Conservation (phyloP, 148 eudicot genomes). For the Arctostaphylos glauca region DNA sequence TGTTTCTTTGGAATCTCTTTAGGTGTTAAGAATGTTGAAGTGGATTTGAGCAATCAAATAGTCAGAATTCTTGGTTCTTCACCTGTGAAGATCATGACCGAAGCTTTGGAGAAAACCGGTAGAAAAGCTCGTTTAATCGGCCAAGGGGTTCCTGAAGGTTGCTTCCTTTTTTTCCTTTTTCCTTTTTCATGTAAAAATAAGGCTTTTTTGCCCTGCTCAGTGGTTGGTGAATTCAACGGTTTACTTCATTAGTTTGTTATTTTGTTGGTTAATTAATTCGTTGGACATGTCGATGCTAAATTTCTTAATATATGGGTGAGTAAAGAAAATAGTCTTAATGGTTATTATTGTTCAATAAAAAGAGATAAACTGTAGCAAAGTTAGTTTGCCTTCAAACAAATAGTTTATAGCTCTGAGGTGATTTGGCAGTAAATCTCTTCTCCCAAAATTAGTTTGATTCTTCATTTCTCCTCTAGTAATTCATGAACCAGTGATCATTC, state of each 20-base stretch:
- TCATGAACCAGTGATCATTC: too few species aligned
- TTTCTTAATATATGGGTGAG: neutral
- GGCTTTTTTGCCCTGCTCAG: neutral
- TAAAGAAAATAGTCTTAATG: too few species aligned
- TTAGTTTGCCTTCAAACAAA: too few species aligned
- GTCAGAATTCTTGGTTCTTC: constrained; percentile 76
- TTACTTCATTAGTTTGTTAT: neutral
- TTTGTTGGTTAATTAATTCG: neutral
- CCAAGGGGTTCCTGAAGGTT: constrained; percentile 93
- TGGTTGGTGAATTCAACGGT: neutral
- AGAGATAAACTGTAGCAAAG: too few species aligned
- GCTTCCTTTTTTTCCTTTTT: constrained; percentile 3
- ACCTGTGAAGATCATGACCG: constrained; percentile 66
- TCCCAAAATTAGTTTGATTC: too few species aligned
- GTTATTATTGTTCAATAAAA: too few species aligned
- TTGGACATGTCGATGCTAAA: neutral
- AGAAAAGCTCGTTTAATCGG: constrained; percentile 81
- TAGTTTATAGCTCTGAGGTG: too few species aligned
- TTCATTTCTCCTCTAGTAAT: too few species aligned
- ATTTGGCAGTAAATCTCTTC: too few species aligned
- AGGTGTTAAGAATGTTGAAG: constrained; percentile 89
- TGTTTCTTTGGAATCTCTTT: constrained; percentile 14
- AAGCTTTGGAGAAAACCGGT: constrained; percentile 89
- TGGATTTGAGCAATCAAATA: constrained; percentile 85
- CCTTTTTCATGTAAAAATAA: neutral